Evolutionary conservation across 2,329 filamentous ascomycete genomes (phyloP), one percentile per base, ranked within the genome.

Genomic region (Elsinoe necatrix): DNA sequence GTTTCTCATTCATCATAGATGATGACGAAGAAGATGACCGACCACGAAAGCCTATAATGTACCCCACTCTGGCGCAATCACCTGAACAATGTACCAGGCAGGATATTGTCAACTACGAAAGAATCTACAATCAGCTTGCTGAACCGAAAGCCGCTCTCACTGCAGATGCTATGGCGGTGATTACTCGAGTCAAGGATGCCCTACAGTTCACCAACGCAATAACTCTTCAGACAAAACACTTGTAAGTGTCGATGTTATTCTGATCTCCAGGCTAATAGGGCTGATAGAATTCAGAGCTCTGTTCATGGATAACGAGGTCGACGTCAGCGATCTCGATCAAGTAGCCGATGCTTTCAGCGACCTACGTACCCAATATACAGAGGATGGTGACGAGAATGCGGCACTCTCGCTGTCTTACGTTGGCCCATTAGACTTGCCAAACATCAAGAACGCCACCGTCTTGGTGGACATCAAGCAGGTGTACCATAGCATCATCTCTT

Each of bases 401-500:
- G 37, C 20, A 23, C 27, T 43, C 5, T 47, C 51, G n/a, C 52
- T 34, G 48, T 54, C 41, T 56, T 23, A 58, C 55, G 20, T 27
- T 35, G 55, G 39, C 18, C 39, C 23, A 6, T 57, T 55, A 29
- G 29, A 55, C 9, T 29, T 42, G 57, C 55, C 48, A 59, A 37
- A 14, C 42, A 47, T n/a, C 18, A 55, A 4, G 45, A 54, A 6
- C 16, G 29, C 20, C 11, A 14, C 14, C 29, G 50, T 9, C 43
- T 18, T 21, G 27, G 27, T 27, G 21, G 20, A 39, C 31, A 35
- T 58, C 5, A 56, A 45, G 9, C 27, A 57, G 14, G 41, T 60
- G 2, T 67, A 67, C 48, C 59, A 65, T 23, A 41, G 54, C 12
- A 59, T 67, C 11, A 55, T 68, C n/a, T 55, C 62, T 1, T 45